A percentile compares a stretch with the other conserved stretches of the same genome.
Evolutionary conservation across 768 basidiomycete genomes (phyloP).

Genomic region (Mrakia hoshinonis): DNA sequence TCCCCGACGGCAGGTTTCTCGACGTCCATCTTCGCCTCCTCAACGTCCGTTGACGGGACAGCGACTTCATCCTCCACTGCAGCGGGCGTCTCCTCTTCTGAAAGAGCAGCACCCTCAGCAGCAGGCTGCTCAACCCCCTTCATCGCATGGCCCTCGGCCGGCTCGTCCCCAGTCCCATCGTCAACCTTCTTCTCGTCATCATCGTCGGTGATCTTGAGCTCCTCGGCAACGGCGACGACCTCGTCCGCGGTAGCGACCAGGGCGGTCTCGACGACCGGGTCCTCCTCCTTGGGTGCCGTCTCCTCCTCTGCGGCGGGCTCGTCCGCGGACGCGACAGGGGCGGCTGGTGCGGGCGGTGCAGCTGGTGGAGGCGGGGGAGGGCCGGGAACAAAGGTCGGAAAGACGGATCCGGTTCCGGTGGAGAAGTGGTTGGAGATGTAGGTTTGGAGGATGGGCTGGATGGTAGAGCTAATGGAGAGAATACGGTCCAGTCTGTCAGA

Average conservation of each 20-base stretch:
- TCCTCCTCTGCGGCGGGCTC: not conserved
- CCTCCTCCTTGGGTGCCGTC: constrained; percentile 1
- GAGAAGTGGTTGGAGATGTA: constrained; percentile 26
- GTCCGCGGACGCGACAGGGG: not conserved
- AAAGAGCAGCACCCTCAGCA: not conserved
- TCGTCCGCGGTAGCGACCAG: constrained; percentile 19
- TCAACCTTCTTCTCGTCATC: constrained; percentile 28
- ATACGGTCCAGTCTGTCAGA: not conserved
- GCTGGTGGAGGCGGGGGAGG: not conserved
- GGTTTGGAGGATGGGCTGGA: constrained; percentile 11
- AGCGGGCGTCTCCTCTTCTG: not conserved
- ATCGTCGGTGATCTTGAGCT: constrained; percentile 25
- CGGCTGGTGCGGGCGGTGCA: not conserved
- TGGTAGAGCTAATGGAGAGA: not conserved
- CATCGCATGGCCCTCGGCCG: not conserved
- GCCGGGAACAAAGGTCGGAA: constrained; percentile 11
- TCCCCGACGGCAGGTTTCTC: not conserved
- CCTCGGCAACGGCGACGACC: constrained; percentile 21
- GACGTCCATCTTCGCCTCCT: not conserved
- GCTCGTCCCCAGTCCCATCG: constrained; percentile 2
- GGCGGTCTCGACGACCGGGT: constrained; percentile 12
- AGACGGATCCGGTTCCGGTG: constrained; percentile 17
- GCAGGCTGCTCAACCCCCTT: not conserved
- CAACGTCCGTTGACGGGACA: not conserved
- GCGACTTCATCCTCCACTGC: not conserved